Conservation (phyloP, 1,139 yeast species). For the Debaryomyces robertsiae region DNA sequence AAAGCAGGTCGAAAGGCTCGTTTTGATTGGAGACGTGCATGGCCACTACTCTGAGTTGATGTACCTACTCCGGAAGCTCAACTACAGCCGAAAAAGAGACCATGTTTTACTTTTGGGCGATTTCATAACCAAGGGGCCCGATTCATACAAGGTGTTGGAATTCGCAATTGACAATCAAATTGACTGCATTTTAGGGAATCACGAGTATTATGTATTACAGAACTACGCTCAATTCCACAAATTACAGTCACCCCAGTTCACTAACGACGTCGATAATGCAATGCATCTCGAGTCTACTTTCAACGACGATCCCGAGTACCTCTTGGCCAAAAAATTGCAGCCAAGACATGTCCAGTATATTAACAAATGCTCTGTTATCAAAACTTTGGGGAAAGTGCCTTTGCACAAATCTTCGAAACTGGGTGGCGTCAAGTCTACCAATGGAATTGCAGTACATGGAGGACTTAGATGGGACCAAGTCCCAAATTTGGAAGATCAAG, state of each 20-base stretch:
- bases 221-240: slow-evolving; percentile 63
- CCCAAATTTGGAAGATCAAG: slow-evolving; percentile 52
- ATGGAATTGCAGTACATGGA: slow-evolving; percentile 77
- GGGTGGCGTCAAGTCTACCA: slow-evolving; percentile 26
- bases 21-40: slow-evolving; percentile 86
- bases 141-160: slow-evolving; percentile 69
- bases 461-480: slow-evolving; percentile 68
- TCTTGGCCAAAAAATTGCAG: slow-evolving; percentile 58
- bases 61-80: slow-evolving; percentile 48
- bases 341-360: slow-evolving; percentile 65
- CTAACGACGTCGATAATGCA: background rate
- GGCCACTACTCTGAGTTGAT: slow-evolving; percentile 66
- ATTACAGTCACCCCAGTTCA: slow-evolving; percentile 35
- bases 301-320: slow-evolving; percentile 57
- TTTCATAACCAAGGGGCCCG: slow-evolving; percentile 81
- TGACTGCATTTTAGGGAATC: slow-evolving; percentile 85
- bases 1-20: slow-evolving; percentile 43
- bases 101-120: slow-evolving; percentile 80
- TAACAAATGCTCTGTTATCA: slow-evolving; percentile 62
- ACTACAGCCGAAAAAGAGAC: slow-evolving; percentile 51
- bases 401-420: slow-evolving; percentile 29
- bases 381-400: slow-evolving; percentile 64
- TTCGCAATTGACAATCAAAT: slow-evolving; percentile 61
- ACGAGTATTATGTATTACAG: slow-evolving; percentile 68
- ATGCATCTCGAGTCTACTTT: slow-evolving; percentile 30